A percentile compares a stretch with the other conserved stretches of the same genome.
These are phyloP conservation scores for Hypoxylon cercidicola DNA, from an alignment of 495 filamentous ascomycete genomes.

Conservation along the genomic window DNA sequence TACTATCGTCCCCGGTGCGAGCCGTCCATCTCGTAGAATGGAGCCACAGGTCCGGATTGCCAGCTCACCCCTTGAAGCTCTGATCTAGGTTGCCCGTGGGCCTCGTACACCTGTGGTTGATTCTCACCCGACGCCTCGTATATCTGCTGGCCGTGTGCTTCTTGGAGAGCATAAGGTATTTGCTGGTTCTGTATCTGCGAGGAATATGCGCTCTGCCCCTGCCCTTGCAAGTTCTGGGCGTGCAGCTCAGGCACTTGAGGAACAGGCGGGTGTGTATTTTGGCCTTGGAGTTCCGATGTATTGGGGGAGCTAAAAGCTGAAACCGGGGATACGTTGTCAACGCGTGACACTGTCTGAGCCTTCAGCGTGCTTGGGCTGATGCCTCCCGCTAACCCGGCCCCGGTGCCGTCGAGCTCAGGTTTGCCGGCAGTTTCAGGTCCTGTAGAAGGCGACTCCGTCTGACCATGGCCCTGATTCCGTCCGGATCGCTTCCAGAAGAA, in stretches of 20 bases:
- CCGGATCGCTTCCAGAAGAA: conserved; percentile 44
- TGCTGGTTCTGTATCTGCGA: conserved; percentile 7
- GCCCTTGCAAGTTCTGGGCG: conserved; percentile 28
- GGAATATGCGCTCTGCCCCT: conserved; percentile 11
- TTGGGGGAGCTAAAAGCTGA: conserved; percentile 42
- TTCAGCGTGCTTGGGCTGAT: conserved; percentile 46
- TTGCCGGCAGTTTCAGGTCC: conserved; percentile 38
- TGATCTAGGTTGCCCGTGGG: conserved; percentile 39
- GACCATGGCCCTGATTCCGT: conserved; percentile 5
- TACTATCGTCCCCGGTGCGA: conserved; percentile 16
- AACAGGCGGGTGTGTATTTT: conserved; percentile 24
- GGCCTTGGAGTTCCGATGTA: conserved; percentile 48
- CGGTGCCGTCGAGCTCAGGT: conserved; percentile 48
- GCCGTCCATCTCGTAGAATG: conserved; percentile 54
- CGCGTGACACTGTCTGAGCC: conserved; percentile 24
- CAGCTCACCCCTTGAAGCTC: conserved; percentile 47
- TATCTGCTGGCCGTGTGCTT: conserved; percentile 35
- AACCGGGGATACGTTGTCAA: conserved; percentile 52
- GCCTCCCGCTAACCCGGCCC: conserved; percentile 39
- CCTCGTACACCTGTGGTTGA: conserved; percentile 33
- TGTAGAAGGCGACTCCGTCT: background rate
- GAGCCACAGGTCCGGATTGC: conserved; percentile 53
- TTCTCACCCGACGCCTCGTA: conserved; percentile 35
- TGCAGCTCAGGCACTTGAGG: conserved; percentile 46
- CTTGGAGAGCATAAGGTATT: conserved; percentile 12